Evolutionary conservation across 2,329 filamentous ascomycete species (phyloP).

Genomic region (Exutisphaerella laricina): DNA sequence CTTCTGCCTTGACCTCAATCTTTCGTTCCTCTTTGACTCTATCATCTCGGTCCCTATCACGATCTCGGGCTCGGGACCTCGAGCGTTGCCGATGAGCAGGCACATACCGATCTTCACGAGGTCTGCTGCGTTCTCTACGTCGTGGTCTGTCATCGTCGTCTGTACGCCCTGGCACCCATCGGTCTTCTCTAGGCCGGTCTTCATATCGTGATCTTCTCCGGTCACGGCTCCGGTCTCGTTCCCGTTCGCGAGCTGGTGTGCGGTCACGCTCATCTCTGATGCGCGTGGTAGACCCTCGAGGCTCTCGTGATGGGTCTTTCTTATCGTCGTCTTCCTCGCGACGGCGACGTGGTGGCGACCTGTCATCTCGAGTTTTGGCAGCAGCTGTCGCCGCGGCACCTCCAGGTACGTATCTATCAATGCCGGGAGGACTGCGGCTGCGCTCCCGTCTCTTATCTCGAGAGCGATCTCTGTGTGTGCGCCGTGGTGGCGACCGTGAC

Average conservation of each 20-base stretch:
- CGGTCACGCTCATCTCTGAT: slow-evolving; percentile 8
- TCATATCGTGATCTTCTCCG: slow-evolving; percentile 15
- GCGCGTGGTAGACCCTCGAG: background rate
- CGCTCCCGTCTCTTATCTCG: slow-evolving; percentile 24
- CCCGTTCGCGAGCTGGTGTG: slow-evolving; percentile 1
- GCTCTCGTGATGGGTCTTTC: slow-evolving; percentile 1
- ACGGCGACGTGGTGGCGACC: slow-evolving; percentile 8
- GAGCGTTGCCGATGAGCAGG: background rate
- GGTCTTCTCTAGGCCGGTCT: slow-evolving; percentile 22
- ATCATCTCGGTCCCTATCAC: slow-evolving; percentile 12
- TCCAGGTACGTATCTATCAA: slow-evolving; percentile 39
- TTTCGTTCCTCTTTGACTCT: background rate
- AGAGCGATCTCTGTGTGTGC: slow-evolving; percentile 15
- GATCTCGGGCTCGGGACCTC: slow-evolving; percentile 8
- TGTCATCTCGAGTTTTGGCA: slow-evolving; percentile 10
- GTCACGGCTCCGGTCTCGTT: slow-evolving; percentile 2
- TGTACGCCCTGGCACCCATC: slow-evolving; percentile 33
- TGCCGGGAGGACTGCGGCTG: slow-evolving; percentile 29
- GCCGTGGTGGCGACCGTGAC: slow-evolving; percentile 19
- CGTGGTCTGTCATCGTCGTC: slow-evolving; percentile 8
- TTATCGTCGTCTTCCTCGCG: slow-evolving; percentile 4
- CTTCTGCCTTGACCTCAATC: background rate
- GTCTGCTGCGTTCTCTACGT: slow-evolving; percentile 9
- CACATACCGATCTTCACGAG: slow-evolving; percentile 1
- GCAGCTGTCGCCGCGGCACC: slow-evolving; percentile 18